Evolutionary conservation across 768 basidiomycete genomes (phyloP).

Genomic region (Hericium erinaceus): DNA sequence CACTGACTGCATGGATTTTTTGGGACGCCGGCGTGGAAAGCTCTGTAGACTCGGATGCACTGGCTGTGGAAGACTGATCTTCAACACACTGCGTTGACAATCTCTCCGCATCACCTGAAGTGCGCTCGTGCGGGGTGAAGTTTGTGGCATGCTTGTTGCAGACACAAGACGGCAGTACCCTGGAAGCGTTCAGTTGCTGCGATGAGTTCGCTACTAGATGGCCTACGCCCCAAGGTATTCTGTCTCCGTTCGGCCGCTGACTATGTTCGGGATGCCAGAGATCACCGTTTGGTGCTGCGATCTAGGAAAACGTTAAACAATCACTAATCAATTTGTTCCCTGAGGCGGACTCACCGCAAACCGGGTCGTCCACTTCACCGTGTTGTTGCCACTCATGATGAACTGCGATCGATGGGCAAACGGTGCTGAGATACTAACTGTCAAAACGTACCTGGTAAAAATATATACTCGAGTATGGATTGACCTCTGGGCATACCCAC

Average conservation of each 20-base stretch:
- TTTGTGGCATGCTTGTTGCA: too few relatives aligned
- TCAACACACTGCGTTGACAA: too few relatives aligned
- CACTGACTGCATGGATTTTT: too few relatives aligned
- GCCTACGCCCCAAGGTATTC: constrained; percentile 30
- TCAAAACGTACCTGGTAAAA: constrained; percentile 27
- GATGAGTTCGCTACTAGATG: background rate
- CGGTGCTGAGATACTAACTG: too few relatives aligned
- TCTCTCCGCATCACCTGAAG: too few relatives aligned
- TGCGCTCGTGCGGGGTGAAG: too few relatives aligned
- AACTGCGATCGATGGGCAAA: too few relatives aligned
- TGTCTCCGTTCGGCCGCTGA: constrained; percentile 26
- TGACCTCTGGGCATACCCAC: constrained; percentile 30
- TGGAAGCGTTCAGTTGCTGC: too few relatives aligned
- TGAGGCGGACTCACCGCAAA: constrained; percentile 24
- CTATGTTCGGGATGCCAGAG: constrained; percentile 19
- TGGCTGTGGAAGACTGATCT: too few relatives aligned
- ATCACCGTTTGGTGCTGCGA: constrained; percentile 24
- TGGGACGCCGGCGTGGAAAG: too few relatives aligned
- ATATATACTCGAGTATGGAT: constrained; percentile 29
- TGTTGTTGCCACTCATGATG: background rate
- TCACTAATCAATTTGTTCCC: background rate
- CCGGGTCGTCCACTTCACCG: constrained; percentile 28
- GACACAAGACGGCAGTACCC: too few relatives aligned
- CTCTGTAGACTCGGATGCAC: too few relatives aligned
- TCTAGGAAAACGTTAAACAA: constrained; percentile 15